Evolutionary conservation across 108 stramenopile genomes (phyloP), one percentile per base, ranked within the genome.

Genomic region (Mediolabrus comicus): DNA sequence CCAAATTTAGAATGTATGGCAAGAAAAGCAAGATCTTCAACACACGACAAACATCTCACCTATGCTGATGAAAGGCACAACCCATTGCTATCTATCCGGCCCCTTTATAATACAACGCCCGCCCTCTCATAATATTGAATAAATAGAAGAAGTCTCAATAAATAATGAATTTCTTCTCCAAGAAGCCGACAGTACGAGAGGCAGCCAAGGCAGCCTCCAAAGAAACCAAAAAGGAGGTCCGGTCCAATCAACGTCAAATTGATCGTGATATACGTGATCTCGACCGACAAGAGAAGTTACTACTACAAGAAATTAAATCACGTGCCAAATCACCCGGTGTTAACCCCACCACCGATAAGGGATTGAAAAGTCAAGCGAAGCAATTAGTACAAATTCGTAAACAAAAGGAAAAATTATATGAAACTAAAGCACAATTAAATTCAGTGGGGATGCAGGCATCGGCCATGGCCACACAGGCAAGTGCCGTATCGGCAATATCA

Each of bases 181-280:
- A 69, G 36, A 85, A 86, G 53, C 82, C 79, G 19, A 87, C 87
- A 2, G 73, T 87, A 24, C 81, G 86, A 53, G 88, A 92, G 73
- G 63, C 68, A 32, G 92, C 92, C 59, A 85, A 70, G 64, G 62
- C 83, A 41, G 92, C 89, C 55, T 87, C 87, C 59, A 81, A 80
- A 54, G 87, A 92, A 62, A 86, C 92, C 29, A 65, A 69, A 43
- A 39, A 52, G 35, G 87, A 85, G 71, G 88, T 90, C 19, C 79
- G 89, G 46, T 63, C 82, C 10, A 81, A 85, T 46, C 87, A 90
- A 82, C 84, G 92, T 11, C 88, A 88, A 69, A 79, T 92, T 74
- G 92, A 92, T 22, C 87, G 92, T 10, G 92, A 92, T 77, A 69
- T 90, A 31, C 85, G 92, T 36, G 92, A 92, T 62, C 65, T 92